Conservation (phyloP, 192 early-diverging fungal genomes). For the Phycomyces blakesleeanus region DNA sequence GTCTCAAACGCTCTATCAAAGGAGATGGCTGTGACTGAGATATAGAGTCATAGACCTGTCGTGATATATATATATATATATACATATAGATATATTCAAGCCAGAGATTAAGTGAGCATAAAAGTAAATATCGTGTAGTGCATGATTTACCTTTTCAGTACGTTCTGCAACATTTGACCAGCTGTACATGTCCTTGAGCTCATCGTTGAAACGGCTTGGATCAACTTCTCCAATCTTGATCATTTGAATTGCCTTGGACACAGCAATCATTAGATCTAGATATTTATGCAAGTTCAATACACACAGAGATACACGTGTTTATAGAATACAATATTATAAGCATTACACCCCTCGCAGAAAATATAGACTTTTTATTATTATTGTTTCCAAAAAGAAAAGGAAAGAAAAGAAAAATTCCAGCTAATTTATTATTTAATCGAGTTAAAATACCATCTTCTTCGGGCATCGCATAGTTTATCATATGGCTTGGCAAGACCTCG, state of each 20-base stretch:
- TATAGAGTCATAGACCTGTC: conserved; percentile 79
- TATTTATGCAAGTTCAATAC: neutral
- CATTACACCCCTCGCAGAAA: no score
- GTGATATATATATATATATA: no score
- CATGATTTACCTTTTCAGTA: conserved; percentile 76
- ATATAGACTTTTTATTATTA: no score
- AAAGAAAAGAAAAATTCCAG: neutral
- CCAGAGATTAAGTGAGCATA: no score
- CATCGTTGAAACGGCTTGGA: conserved; percentile 69
- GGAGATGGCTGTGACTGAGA: conserved; percentile 61
- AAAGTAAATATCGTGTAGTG: no score
- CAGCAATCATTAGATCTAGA: conserved; percentile 67
- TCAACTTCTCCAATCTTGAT: conserved; percentile 62
- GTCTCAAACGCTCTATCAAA: conserved; percentile 45
- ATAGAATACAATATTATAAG: no score
- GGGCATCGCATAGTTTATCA: conserved; percentile 89
- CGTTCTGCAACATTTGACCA: conserved; percentile 94
- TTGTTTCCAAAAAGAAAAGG: no score
- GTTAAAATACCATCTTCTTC: conserved; percentile 68
- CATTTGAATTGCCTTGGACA: conserved; percentile 67
- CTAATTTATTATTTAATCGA: neutral
- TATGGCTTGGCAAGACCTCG: conserved; percentile 88
- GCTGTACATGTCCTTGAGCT: conserved; percentile 91
- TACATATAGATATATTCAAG: no score
- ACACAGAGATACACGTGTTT: no score